These are phyloP conservation scores for Irpex sp. DNA, from an alignment of 1,284 basidiomycete genomes.

Conservation along the genomic window DNA sequence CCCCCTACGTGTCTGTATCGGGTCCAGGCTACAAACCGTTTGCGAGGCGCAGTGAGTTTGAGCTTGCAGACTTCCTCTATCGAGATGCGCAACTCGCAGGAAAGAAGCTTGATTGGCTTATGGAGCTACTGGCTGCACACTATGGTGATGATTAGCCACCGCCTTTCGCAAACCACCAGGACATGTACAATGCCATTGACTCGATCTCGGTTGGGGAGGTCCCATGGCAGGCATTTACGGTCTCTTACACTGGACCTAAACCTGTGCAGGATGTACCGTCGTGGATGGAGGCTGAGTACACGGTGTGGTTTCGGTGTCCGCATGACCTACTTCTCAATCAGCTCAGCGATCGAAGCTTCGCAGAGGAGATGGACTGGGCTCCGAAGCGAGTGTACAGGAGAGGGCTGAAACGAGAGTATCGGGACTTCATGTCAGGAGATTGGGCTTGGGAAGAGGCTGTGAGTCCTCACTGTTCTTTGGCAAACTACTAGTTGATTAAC, in stretches of 20 bases:
- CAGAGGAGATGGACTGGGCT: background rate
- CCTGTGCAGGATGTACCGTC: slow-evolving; percentile 1
- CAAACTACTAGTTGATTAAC: too few relatives aligned
- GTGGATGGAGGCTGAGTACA: slow-evolving; percentile 16
- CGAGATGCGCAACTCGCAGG: slow-evolving; percentile 10
- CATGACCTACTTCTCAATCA: background rate
- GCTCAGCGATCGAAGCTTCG: background rate
- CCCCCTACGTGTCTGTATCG: background rate
- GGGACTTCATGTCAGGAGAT: background rate
- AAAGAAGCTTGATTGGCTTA: slow-evolving; percentile 5
- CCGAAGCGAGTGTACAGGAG: background rate
- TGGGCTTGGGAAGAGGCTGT: background rate
- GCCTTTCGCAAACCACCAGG: background rate
- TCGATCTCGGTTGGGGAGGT: slow-evolving; percentile 11
- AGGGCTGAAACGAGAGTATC: background rate
- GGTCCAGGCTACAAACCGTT: background rate
- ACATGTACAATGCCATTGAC: slow-evolving; percentile 11
- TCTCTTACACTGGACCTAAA: slow-evolving; percentile 6
- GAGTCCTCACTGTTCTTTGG: too few relatives aligned
- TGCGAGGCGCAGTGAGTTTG: background rate
- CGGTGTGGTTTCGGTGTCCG: slow-evolving; percentile 12
- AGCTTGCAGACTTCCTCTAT: slow-evolving; percentile 11
- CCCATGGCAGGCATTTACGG: slow-evolving; percentile 10
- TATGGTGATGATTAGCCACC: background rate
- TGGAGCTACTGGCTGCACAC: slow-evolving; percentile 6